Base-by-base conservation (phyloP, 2,329 filamentous ascomycete species). In the Colletotrichum tropicale region DNA sequence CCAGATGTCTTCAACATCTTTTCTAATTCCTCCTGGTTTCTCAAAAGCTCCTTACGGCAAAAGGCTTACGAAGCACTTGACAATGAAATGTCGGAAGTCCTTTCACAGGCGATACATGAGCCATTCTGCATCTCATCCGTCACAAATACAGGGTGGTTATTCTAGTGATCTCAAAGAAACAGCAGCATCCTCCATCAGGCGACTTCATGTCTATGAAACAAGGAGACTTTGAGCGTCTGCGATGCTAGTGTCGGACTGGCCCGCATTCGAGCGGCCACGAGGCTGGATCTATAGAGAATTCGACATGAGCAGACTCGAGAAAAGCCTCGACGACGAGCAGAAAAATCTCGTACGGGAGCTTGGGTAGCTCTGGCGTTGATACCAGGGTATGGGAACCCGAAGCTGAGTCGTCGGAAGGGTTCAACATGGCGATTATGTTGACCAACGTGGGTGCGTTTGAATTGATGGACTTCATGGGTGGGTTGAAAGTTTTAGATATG, bases 341-440 rank as follows among this genome's bases (percentile, higher is more conserved):
- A n/a, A 21, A 52, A 7, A 21, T 52, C n/a, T 55, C 48, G n/a
- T 55, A 24, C 9, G 10, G n/a, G 9, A 55, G 48, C 5, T 55
- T n/a, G 9, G 48, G 48, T 12, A 55, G 48, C 36, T 38, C 36
- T 38, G 4, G 3, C 6, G 34, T 36, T 16, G 15, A 16, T 16
- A 8, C 34, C 1, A 15, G 15, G 34, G 34, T 16, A 16, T 36
- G 7, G 15, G 15, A 8, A 8, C 15, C 15, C 34, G 34, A 38
- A 18, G 36, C 36, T 38, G 8, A 38, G 36, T 38, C 8, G 2
- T 38, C 36, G 36, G 1, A n/a, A 10, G 5, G 38, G 16, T 4
- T 43, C 5, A 10, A 43, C 16, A n/a, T n/a, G 38, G 16, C 38
- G 3, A 6, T 3, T 1, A 1, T 18, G 0, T 43, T 18, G 5